phyloP scores from a whole-genome alignment of 1,284 basidiomycete genomes.

The Microbotryomycetes sp. region DNA sequence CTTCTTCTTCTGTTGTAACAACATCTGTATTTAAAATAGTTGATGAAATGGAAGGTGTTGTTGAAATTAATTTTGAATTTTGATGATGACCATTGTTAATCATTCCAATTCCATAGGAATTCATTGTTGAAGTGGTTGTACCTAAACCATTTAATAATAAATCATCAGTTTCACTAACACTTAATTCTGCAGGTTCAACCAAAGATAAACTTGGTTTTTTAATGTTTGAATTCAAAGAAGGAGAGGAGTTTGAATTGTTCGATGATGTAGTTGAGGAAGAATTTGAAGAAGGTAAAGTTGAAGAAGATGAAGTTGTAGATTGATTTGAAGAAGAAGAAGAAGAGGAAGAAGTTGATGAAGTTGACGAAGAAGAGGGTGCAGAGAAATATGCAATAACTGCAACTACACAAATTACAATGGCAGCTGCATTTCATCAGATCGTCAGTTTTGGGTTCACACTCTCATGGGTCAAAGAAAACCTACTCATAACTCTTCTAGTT shows the following conservation, averaged over 20 bases:
- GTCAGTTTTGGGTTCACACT: too few relatives aligned
- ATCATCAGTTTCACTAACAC: not conserved
- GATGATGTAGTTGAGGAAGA: constrained; percentile 48
- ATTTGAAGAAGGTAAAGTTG: constrained; percentile 49
- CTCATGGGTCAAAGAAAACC: not conserved
- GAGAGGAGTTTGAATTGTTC: too few relatives aligned
- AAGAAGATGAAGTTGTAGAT: constrained; percentile 34
- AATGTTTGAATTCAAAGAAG: too few relatives aligned
- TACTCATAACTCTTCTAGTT: constrained; percentile 12
- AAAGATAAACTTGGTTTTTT: too few relatives aligned
- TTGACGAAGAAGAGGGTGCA: constrained; percentile 39
- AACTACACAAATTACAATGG: not conserved
- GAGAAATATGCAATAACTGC: not conserved
- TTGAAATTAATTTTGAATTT: too few relatives aligned
- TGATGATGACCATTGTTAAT: too few relatives aligned
- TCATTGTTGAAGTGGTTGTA: too few relatives aligned
- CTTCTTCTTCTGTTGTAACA: too few relatives aligned
- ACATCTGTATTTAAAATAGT: too few relatives aligned
- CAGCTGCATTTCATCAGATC: not conserved
- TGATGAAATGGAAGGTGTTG: too few relatives aligned
- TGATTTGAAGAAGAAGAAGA: constrained; percentile 44
- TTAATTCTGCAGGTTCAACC: not conserved
- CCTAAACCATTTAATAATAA: too few relatives aligned
- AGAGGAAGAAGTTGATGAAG: constrained; percentile 31
- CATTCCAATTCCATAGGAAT: too few relatives aligned